Base-by-base conservation (phyloP, 257 asterid genomes). In the Przewalskia tangutica region DNA sequence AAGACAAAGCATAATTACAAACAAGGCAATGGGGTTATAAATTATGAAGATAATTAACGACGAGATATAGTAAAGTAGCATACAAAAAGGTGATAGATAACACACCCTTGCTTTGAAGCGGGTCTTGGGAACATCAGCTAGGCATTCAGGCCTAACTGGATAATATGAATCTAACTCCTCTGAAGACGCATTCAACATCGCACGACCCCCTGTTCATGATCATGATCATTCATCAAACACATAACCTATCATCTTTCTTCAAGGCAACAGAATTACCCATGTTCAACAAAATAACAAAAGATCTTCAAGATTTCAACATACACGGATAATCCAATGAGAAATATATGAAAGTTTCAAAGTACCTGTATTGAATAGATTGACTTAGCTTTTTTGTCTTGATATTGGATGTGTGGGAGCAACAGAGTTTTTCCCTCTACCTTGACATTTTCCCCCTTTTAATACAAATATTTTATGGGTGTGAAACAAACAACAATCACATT, bases 101-200 rank as follows among this genome's bases (percentile, higher is more conserved):
- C 95, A 71, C 81, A 95, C 99, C 95, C 97, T 86, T 14, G 99
- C 91, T 84, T 92, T 95, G 85, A 93, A 95, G 54, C 97, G 93
- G 65, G 95, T 91, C 89, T 90, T 89, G 71, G 97, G 98, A 66
- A 90, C 93, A 84, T 93, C 96, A 59, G 89, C 97, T 85, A 83
- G 92, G 77, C 97, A 93, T 86, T 94, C 97, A 20, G 95, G 92
- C 81, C 92, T 93, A 82, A 90, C 76, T 44, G 98, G 97, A 86
- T 89, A 95, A 86, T 89, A 95, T 0, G 93, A 82, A 83, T 90
- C 98, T 89, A 95, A 85, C 86, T 95, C 98, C 88, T 85, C 97
- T 10, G 91, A 54, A 46, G 85, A 87, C 36, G 92, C 38, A 85
- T 67, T 84, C 88, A 34, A 68, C 91, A 84, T 86, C 5, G 32